These are phyloP conservation scores for Aspergillus melleus DNA, from an alignment of 2,329 filamentous ascomycete genomes.

Conservation along the genomic window DNA sequence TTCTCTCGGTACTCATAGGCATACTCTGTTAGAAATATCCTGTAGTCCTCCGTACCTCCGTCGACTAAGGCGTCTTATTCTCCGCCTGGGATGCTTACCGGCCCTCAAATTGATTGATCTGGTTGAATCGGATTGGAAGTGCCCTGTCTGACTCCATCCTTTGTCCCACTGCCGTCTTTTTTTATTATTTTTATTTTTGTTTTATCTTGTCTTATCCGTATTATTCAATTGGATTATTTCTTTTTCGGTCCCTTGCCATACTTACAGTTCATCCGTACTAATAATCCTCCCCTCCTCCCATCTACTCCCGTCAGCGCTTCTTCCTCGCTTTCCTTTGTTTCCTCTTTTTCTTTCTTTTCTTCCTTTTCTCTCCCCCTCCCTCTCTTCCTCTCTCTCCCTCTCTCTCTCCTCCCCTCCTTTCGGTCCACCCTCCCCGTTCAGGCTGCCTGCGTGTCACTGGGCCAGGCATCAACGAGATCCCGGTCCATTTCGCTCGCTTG, in stretches of 20 bases:
- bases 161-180: conserved; percentile 1
- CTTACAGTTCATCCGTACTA: neutral
- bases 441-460: conserved; percentile 24
- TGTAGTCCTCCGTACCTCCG: too few species aligned
- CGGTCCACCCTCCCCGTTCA: conserved; percentile 13
- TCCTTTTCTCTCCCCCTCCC: conserved; percentile 18
- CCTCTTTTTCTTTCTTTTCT: conserved; percentile 12
- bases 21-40: too few species aligned
- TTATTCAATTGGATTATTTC: too few species aligned
- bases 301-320: conserved; percentile 7
- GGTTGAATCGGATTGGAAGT: neutral
- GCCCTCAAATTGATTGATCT: neutral
- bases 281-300: conserved; percentile 5
- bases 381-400: conserved; percentile 6
- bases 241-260: neutral
- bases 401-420: neutral
- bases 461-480: conserved; percentile 15
- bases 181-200: neutral
- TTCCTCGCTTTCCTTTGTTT: conserved; percentile 11
- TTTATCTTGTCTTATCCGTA: neutral
- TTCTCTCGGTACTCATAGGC: too few species aligned
- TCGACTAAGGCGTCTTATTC: neutral
- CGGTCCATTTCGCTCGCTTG: conserved; percentile 24
- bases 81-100: neutral
- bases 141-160: neutral